Percentiles rank a stretch among this genome's conserved stretches.
phyloP scores from a whole-genome alignment of 148 eudicot species.

The Selenicereus undatus region DNA sequence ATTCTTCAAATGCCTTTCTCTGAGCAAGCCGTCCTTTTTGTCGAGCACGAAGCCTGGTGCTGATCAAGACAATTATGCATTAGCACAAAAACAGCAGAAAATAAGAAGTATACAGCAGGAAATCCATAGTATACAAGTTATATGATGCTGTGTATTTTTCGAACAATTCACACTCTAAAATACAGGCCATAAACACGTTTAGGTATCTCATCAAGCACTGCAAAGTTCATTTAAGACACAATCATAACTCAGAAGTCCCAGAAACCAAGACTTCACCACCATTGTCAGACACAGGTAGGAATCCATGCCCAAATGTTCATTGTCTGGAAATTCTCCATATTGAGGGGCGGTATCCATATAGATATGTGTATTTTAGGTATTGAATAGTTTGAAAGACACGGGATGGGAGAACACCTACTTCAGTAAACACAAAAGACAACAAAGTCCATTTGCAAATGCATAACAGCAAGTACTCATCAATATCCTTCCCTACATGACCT shows the following conservation, averaged over 20 bases:
- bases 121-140: neutral
- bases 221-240: neutral
- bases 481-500: too few species aligned
- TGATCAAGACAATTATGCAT: constrained; percentile 31
- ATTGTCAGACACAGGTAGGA: too few species aligned
- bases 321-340: neutral
- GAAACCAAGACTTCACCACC: neutral
- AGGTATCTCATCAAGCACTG: neutral
- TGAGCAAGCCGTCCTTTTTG: constrained; percentile 77
- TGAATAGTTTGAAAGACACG: neutral
- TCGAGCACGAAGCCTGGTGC: constrained; percentile 82
- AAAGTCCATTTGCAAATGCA: neutral
- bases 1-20: constrained; percentile 37
- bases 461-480: too few species aligned
- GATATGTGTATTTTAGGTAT: neutral
- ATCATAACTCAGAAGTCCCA: neutral
- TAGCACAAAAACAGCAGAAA: neutral
- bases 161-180: neutral
- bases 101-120: neutral
- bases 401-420: neutral
- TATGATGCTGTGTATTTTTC: neutral
- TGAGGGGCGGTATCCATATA: neutral
- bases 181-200: neutral
- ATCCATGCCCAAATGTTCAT: too few species aligned
- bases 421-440: neutral